Base-by-base conservation (phyloP, 441 rosid species). In the Pelargonium australe region DNA sequence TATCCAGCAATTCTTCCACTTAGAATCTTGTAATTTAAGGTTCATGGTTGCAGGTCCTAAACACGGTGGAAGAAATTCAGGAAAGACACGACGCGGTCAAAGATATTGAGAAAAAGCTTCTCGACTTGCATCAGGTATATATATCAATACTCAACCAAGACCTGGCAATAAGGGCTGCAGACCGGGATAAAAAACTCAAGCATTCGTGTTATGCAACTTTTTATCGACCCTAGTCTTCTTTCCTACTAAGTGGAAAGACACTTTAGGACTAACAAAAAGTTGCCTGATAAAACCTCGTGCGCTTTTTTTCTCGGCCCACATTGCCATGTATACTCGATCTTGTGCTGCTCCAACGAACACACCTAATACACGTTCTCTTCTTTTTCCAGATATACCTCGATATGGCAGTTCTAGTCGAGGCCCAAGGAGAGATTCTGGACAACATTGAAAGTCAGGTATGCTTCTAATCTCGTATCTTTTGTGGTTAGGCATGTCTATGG, bases 401-500 rank as follows among this genome's bases (percentile, higher is more conserved):
- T 72, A 93, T 96, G 90, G 98, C 97, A 1, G 99, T 96, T 62
- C 75, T 96, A 80, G 97, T 93, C 57, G 96, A 93, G 44, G 92
- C 96, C 63, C 99, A 93, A 72, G 97, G 98, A 64, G 97, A 96
- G 72, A 87, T 93, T 96, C 81, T 96, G 7, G 92, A 96, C 85
- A 86, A 88, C 81, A 96, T 96, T 55, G 99, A 96, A 81, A 78
- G 89, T 41, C 95, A 92, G 84, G 96, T 91, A 85, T 2, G 51
- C 23, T 53, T 53, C 17, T 7, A 37, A 37, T 37, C 41, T 37
- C 8, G 8, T 37, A 37, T 37, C 41, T 37, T 37, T 37, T 37
- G 8, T 7, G 41, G 41, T 4, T 31, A 31, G 37, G 37, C 37
- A 31, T 37, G 41, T 5, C 41, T 25, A 37, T 60, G 70, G 37